Evolutionary conservation across 2,329 filamentous ascomycete genomes (phyloP), one percentile per base, ranked within the genome.

Genomic region (Alternaria triticina): DNA sequence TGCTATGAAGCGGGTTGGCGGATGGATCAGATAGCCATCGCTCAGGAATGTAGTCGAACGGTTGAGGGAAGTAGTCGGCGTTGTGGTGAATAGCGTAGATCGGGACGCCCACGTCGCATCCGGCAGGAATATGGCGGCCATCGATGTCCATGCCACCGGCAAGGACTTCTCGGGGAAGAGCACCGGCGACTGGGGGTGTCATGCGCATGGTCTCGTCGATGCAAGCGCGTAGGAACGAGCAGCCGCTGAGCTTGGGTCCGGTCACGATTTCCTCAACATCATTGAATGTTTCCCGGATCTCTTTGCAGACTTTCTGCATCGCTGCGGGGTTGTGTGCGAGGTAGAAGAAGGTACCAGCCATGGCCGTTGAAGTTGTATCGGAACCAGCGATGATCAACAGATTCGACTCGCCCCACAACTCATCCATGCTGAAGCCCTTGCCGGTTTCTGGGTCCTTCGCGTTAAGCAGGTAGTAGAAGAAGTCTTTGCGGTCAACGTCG

Each of bases 321-420:
- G 74, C 73, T 13, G 64, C 54, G 3, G 79, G 69, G 65, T 83
- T 81, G 28, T 81, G 76, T 12, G 80, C 72, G 30, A 84, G 78
- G 70, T 84, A 84, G 75, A 83, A 83, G 64, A 84, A 77, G 3
- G 75, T 78, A 13, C 79, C 78, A 23, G 78, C 71, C 69, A 82
- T 73, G 25, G 81, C 77, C 7, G 81, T 83, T 2, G 81, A 82
- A 3, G 81, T 82, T 5, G 82, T 83, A 59, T 84, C 82, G 2
- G 78, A 81, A 33, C 80, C 84, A 13, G 84, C 84, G 45, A 84
- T 83, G 62, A 86, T 85, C 23, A 86, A 69, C 3, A 83, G 74
- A 57, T 84, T 82, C 36, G 81, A 83, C 67, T 86, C 84, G 64
- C 80, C 82, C 79, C 82, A 84, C 22, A 86, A 68, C 68, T 86